A percentile compares a stretch with the other conserved stretches of the same genome.
These are phyloP conservation scores for Lichtheimia corymbifera DNA, from an alignment of 371 early-diverging fungal genomes.

Conservation along the genomic window DNA sequence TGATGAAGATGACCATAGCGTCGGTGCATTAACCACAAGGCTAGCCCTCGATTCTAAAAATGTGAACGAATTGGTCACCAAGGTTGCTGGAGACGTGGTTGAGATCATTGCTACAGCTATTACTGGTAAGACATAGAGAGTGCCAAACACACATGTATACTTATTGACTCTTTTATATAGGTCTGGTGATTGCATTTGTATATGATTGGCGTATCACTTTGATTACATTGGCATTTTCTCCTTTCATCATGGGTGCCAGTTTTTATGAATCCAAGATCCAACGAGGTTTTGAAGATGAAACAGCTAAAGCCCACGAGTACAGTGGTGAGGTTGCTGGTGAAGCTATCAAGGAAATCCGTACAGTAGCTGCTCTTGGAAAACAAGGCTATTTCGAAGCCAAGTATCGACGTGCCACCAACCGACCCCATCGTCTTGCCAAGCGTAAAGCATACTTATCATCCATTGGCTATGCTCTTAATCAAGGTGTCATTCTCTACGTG, in stretches of 20 bases:
- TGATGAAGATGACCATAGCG: slow-evolving; percentile 75
- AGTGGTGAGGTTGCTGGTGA: slow-evolving; percentile 80
- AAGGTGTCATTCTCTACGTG: slow-evolving; percentile 65
- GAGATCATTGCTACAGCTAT: slow-evolving; percentile 43
- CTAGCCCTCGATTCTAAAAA: slow-evolving; percentile 76
- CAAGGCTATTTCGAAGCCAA: slow-evolving; percentile 65
- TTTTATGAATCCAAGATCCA: slow-evolving; percentile 42
- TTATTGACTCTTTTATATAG: slow-evolving; percentile 3
- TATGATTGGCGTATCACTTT: slow-evolving; percentile 61
- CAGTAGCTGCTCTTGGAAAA: slow-evolving; percentile 81
- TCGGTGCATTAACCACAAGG: slow-evolving; percentile 78
- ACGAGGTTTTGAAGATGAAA: slow-evolving; percentile 58
- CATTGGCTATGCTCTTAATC: slow-evolving; percentile 67
- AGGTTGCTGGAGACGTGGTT: slow-evolving; percentile 53
- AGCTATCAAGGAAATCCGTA: slow-evolving; percentile 84
- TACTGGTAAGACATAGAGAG: slow-evolving; percentile 15
- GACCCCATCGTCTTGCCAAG: slow-evolving; percentile 65
- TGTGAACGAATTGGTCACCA: slow-evolving; percentile 62
- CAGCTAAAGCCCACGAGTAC: slow-evolving; percentile 65
- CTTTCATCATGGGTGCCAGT: slow-evolving; percentile 50
- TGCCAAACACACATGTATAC: not conserved
- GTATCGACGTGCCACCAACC: slow-evolving; percentile 59
- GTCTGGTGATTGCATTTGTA: slow-evolving; percentile 50
- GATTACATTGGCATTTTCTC: slow-evolving; percentile 54
- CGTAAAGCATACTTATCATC: slow-evolving; percentile 59